These are phyloP conservation scores for Tranzscheliella williamsii DNA, from an alignment of 1,284 basidiomycete genomes.

Conservation along the genomic window DNA sequence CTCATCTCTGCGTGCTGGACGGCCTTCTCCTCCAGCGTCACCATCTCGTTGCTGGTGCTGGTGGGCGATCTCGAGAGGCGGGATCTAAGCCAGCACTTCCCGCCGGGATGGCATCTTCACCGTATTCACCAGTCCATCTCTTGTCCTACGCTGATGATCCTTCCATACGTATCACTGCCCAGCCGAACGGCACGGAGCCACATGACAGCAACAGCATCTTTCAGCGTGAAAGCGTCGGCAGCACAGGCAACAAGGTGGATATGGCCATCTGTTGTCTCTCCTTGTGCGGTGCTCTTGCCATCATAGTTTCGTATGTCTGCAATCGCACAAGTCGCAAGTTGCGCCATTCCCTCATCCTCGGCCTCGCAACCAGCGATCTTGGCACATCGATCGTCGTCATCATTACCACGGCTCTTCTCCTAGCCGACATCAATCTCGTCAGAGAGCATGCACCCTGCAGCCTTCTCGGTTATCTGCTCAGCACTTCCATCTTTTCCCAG, in stretches of 20 bases:
- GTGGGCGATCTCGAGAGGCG: no score
- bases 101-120: no score
- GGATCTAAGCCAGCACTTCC: no score
- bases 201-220: constrained; percentile 20
- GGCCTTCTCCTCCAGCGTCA: no score
- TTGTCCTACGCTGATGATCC: constrained; percentile 12
- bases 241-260: constrained; percentile 44
- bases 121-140: no score
- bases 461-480: constrained; percentile 41
- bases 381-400: constrained; percentile 43
- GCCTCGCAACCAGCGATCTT: constrained; percentile 50
- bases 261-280: constrained; percentile 49
- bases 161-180: constrained; percentile 11
- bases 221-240: constrained; percentile 30
- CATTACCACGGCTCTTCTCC: constrained; percentile 32
- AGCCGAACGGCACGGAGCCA: constrained; percentile 13
- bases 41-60: no score
- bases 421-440: constrained; percentile 38
- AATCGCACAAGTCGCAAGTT: constrained; percentile 43
- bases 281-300: constrained; percentile 38
- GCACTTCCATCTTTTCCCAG: constrained; percentile 47
- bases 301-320: constrained; percentile 49
- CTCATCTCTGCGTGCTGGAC: no score
- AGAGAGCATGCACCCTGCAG: constrained; percentile 20
- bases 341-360: constrained; percentile 49